A percentile compares a stretch with the other conserved stretches of the same genome.
Conservation (phyloP, 768 basidiomycete genomes). For the Amylocystis lapponica region DNA sequence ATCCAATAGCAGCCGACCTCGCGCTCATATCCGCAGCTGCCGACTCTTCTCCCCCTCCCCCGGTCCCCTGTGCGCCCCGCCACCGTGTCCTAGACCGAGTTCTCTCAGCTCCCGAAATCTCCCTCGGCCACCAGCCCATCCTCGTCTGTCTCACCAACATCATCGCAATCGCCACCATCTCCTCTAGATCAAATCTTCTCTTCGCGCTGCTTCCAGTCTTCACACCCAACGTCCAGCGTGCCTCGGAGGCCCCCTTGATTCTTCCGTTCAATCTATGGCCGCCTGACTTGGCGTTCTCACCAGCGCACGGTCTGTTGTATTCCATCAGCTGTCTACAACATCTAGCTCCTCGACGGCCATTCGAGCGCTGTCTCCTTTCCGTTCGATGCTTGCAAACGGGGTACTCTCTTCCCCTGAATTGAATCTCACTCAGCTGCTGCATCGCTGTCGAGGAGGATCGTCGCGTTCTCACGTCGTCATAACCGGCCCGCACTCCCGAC, state of each 20-base stretch:
- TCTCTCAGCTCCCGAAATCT: no score
- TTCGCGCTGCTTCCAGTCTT: constrained; percentile 2
- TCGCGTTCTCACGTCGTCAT: no score
- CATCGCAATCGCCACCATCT: background rate
- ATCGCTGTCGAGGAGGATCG: no score
- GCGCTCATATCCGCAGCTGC: background rate
- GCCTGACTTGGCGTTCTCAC: constrained; percentile 14
- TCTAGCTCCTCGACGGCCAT: no score
- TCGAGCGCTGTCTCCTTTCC: no score
- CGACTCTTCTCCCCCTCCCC: background rate
- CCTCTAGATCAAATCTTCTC: background rate
- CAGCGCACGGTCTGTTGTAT: constrained; percentile 3
- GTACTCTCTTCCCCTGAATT: no score
- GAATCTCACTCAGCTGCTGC: no score
- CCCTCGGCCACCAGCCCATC: no score
- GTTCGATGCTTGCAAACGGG: no score
- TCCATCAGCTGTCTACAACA: no score
- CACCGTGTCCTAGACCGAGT: background rate
- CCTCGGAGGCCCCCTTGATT: constrained; percentile 5
- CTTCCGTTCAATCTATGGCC: constrained; percentile 9
- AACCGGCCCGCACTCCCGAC: no score
- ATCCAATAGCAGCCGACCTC: constrained; percentile 1
- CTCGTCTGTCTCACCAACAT: no score
- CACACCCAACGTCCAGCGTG: constrained; percentile 13
- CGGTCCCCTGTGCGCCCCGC: background rate